A percentile compares a stretch with the other conserved stretches of the same genome.
phyloP scores from a whole-genome alignment of 352 stramenopile genomes.

The Pythium utonaiense region DNA sequence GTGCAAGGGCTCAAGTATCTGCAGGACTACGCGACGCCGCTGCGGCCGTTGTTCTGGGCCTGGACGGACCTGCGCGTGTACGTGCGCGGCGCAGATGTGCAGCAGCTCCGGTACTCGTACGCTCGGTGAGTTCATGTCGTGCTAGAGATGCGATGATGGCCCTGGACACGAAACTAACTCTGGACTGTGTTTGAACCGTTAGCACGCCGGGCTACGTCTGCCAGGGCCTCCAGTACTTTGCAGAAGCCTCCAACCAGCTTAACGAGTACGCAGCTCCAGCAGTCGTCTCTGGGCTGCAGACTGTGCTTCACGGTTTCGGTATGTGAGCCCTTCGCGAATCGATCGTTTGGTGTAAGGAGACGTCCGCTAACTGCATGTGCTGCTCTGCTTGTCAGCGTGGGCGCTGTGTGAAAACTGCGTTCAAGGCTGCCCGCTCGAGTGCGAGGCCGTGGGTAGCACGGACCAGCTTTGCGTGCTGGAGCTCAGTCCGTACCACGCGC shows the following conservation, averaged over 20 bases:
- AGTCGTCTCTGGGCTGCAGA: constrained; percentile 39
- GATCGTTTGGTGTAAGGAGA: background rate
- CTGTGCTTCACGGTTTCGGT: constrained; percentile 33
- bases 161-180: background rate
- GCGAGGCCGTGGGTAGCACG: constrained; percentile 29
- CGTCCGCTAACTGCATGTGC: background rate
- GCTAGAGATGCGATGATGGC: background rate
- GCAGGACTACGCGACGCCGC: constrained; percentile 45
- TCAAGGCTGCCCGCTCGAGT: constrained; percentile 56
- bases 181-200: background rate
- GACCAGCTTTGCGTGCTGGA: constrained; percentile 43
- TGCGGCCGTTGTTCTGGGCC: constrained; percentile 70
- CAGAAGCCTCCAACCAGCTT: constrained; percentile 38
- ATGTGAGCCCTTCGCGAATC: constrained; percentile 21
- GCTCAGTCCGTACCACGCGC: constrained; percentile 75
- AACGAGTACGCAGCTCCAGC: constrained; percentile 34
- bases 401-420: constrained; percentile 73
- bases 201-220: constrained; percentile 58
- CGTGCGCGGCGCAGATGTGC: constrained; percentile 37
- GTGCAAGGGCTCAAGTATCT: constrained; percentile 49
- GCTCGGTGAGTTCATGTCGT: constrained; percentile 28
- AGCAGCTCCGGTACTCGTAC: constrained; percentile 57
- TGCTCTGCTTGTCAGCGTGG: constrained; percentile 31
- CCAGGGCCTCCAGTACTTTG: constrained; percentile 42
- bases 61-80: constrained; percentile 77